Percentiles rank a stretch among this genome's conserved stretches.
Conservation (phyloP, 345 rosid species). For the Citrus trifoliata region DNA sequence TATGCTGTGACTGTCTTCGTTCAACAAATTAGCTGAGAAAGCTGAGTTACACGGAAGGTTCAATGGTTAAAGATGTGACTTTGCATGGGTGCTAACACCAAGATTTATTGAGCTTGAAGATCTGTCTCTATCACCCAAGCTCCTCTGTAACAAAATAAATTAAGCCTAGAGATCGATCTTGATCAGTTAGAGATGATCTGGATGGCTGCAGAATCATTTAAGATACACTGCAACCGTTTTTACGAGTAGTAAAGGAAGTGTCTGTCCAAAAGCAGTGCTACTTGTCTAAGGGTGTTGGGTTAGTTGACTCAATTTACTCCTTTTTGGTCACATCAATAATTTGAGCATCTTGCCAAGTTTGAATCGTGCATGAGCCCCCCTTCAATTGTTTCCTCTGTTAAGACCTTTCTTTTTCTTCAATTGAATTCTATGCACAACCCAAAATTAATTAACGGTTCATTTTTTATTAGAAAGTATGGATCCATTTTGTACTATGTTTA, state of each 20-base stretch:
- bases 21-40: constrained; percentile 7
- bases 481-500: too few relatives aligned
- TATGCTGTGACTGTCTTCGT: background rate
- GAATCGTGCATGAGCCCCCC: too few relatives aligned
- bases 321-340: background rate
- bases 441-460: too few relatives aligned
- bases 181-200: background rate
- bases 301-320: constrained; percentile 22
- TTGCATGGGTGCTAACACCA: constrained; percentile 24
- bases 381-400: too few relatives aligned
- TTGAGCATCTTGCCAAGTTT: background rate
- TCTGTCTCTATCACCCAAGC: constrained; percentile 11
- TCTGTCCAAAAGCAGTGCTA: background rate
- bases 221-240: background rate
- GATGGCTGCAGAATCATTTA: constrained; percentile 8
- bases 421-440: too few relatives aligned
- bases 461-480: too few relatives aligned
- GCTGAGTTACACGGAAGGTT: constrained; percentile 5
- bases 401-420: too few relatives aligned
- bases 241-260: constrained; percentile 1
- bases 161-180: background rate
- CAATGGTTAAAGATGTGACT: constrained; percentile 26
- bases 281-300: constrained; percentile 5
- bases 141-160: background rate
- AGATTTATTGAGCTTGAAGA: constrained; percentile 8